Evolutionary conservation across 768 basidiomycete species (phyloP), one percentile per base, ranked within the genome.

Genomic region (Boletus edulis): DNA sequence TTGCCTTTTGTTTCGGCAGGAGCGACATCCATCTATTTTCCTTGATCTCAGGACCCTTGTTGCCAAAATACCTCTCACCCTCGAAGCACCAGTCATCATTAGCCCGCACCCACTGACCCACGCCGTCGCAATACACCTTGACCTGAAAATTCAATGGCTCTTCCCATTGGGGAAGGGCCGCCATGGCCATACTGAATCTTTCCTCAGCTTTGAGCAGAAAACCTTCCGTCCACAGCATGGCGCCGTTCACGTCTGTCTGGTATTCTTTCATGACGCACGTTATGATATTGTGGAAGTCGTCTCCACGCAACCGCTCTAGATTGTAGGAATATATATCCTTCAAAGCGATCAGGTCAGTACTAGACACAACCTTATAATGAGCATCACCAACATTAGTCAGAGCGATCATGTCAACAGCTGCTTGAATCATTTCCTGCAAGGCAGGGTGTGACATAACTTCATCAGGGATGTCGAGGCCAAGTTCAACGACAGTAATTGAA

Each of bases 1-100:
- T 39, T 1, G 31, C 9, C 2, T 4, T 37, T 6, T 34, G 37
- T 47, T 44, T 67, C 0, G 72, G 73, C 8, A 77, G 49, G 3
- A 75, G 62, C 4, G 55, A 61, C 32, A 78, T 67, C 31, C 56
- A 57, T 18, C 75, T 67, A 4, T 43, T 63, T 22, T 55, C 56
- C 63, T 72, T 67, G 31, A 77, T 66, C 17, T 69, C 60, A 1
- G 48, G 46, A 0, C 78, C 77, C 20, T 65, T 52, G 9, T 54
- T 67, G 2, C 72, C 73, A 29, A 78, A 79, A 57, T 78, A 79
- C 39, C 78, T 65, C 46, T 67, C 63, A 22, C 70, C 68, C 56
- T 81, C 77, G 50, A 81, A 83, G 51, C 75, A 76, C 83, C 83
- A 84, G 8, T 63, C 68, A 15, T 80, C 70, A 55, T 76, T 76